Conservation (phyloP, 768 basidiomycete species). For the Nidularia pulvinata region DNA sequence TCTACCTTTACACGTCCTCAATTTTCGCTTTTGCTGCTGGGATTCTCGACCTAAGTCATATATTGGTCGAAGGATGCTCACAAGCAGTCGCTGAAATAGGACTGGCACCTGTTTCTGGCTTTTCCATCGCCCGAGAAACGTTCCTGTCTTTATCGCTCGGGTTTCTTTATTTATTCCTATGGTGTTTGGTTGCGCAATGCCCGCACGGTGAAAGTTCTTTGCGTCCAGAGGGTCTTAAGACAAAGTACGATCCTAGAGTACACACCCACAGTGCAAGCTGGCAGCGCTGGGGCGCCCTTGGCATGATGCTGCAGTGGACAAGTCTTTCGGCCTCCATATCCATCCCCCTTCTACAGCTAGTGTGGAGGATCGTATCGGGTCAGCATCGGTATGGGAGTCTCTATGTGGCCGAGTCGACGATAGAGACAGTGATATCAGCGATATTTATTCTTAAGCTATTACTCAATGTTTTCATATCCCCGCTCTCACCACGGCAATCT, state of each 20-base stretch:
- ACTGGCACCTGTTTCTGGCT: conserved; percentile 25
- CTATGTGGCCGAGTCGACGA: conserved; percentile 56
- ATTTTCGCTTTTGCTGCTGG: conserved; percentile 63
- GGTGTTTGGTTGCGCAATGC: conserved; percentile 61
- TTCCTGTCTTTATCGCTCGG: conserved; percentile 56
- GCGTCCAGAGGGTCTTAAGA: neutral
- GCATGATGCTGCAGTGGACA: conserved; percentile 49
- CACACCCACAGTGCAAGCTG: conserved; percentile 58
- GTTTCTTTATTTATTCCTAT: conserved; percentile 65
- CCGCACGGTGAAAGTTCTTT: conserved; percentile 38
- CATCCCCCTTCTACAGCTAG: conserved; percentile 56
- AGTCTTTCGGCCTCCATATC: conserved; percentile 42
- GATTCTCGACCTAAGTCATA: conserved; percentile 60
- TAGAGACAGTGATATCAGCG: conserved; percentile 58
- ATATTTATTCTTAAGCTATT: conserved; percentile 64
- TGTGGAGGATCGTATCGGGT: conserved; percentile 54
- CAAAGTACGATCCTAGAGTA: neutral
- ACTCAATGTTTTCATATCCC: conserved; percentile 52
- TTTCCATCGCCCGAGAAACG: conserved; percentile 57
- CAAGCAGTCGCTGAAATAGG: conserved; percentile 16
- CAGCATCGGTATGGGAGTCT: conserved; percentile 38
- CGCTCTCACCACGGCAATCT: conserved; percentile 34
- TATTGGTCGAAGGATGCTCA: conserved; percentile 37
- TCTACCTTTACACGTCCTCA: conserved; percentile 56
- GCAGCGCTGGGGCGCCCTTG: conserved; percentile 61